Conservation (phyloP, 805 yeast genomes). For the Saccharomycopsis guyanensis region DNA sequence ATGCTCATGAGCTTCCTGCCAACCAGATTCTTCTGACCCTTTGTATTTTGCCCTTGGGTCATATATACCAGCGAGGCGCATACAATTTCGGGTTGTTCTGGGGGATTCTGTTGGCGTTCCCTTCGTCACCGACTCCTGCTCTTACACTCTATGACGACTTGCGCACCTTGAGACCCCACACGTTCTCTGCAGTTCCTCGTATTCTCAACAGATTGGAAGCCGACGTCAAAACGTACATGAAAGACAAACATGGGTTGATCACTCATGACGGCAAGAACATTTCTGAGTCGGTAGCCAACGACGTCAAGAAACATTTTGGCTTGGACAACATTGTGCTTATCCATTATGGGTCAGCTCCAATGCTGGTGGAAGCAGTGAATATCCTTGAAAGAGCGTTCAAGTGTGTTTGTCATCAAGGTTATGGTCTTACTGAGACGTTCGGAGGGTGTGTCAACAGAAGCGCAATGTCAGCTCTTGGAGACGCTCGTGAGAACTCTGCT, state of each 20-base stretch:
- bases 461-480: too few species aligned
- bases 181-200: constrained; percentile 55
- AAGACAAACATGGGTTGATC: constrained; percentile 23
- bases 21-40: constrained; percentile 23
- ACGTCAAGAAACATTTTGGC: constrained; percentile 35
- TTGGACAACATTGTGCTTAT: constrained; percentile 35
- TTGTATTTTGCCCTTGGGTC: constrained; percentile 44
- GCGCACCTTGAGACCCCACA: constrained; percentile 44
- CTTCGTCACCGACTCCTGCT: constrained; percentile 44
- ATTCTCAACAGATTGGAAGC: constrained; percentile 55
- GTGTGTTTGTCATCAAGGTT: constrained; percentile 57
- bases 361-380: constrained; percentile 50
- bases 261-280: constrained; percentile 38
- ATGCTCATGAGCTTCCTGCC: neutral
- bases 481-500: constrained; percentile 29
- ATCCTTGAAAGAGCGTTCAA: constrained; percentile 58
- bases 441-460: constrained; percentile 39
- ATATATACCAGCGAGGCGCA: constrained; percentile 40
- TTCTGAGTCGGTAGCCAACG: neutral
- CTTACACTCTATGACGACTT: constrained; percentile 55
- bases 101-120: constrained; percentile 49
- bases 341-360: constrained; percentile 63
- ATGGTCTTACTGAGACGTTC: constrained; percentile 65
- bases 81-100: constrained; percentile 36
- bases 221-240: constrained; percentile 34